Evolutionary conservation across 2,329 filamentous ascomycete genomes (phyloP).

Genomic region (Didymella pinodella): DNA sequence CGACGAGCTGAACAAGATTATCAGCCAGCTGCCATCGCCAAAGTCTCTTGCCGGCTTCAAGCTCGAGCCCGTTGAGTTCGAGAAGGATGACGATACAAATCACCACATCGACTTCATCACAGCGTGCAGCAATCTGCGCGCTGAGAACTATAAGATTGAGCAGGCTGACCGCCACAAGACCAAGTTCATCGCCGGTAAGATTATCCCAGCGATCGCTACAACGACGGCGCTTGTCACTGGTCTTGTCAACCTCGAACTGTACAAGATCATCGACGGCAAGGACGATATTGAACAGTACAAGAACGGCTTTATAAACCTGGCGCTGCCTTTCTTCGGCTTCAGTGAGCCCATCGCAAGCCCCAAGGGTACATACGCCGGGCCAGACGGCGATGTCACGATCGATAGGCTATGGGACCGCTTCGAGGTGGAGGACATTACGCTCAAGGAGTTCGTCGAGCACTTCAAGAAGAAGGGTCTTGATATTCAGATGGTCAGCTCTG

Average conservation of each 20-base stretch:
- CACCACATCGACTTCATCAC: conserved; percentile 99
- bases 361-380: conserved; percentile 87
- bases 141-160: conserved; percentile 97
- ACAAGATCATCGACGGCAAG: conserved; percentile 97
- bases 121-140: conserved; percentile 92
- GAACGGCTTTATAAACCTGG: conserved; percentile 97
- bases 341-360: conserved; percentile 94
- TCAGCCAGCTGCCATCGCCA: conserved; percentile 75
- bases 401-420: conserved; percentile 99
- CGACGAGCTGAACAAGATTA: conserved; percentile 76
- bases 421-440: conserved; percentile 84
- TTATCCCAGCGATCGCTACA: conserved; percentile 97
- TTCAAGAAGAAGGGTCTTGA: conserved; percentile 81
- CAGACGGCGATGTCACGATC: conserved; percentile 77
- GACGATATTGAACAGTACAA: conserved; percentile 98
- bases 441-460: conserved; percentile 81
- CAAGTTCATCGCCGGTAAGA: conserved; percentile 99
- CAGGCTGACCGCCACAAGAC: conserved; percentile 95
- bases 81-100: conserved; percentile 98
- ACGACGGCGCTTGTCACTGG: conserved; percentile 96
- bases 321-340: conserved; percentile 97
- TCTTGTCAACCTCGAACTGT: conserved; percentile 88
- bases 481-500: conserved; percentile 95
- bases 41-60: conserved; percentile 87
- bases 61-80: conserved; percentile 90